Evolutionary conservation across 2,329 filamentous ascomycete species (phyloP).

Genomic region (Trichophaea hybrida): DNA sequence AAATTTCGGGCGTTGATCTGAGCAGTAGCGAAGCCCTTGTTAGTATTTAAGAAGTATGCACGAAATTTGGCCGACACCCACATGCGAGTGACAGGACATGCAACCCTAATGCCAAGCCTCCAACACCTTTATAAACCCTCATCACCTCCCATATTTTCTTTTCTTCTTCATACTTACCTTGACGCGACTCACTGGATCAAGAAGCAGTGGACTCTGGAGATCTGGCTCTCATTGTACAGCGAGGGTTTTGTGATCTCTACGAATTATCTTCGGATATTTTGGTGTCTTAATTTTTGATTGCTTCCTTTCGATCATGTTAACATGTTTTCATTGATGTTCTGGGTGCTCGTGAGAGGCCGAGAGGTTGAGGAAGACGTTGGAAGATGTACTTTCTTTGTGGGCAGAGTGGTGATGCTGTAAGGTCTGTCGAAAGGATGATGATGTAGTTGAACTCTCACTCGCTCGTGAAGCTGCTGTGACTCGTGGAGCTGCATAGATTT

Average conservation of each 20-base stretch:
- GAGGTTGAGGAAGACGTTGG: neutral
- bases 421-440: no score
- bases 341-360: neutral
- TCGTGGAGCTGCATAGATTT: no score
- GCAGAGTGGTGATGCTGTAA: no score
- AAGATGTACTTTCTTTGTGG: neutral
- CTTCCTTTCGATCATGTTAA: no score
- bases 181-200: neutral
- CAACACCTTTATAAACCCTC: neutral
- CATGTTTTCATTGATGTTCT: neutral
- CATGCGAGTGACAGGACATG: neutral
- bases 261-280: conserved; percentile 2
- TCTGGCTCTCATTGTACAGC: neutral
- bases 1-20: no score
- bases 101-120: neutral
- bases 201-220: neutral
- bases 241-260: neutral
- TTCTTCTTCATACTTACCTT: conserved; percentile 4
- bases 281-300: conserved; percentile 2
- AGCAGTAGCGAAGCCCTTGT: no score
- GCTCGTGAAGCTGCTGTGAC: no score
- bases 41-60: no score
- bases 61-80: no score
- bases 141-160: neutral
- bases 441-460: no score